Evolutionary conservation across 2,329 filamentous ascomycete genomes (phyloP), one percentile per base, ranked within the genome.

Genomic region (Pseudogymnoascus sp.): DNA sequence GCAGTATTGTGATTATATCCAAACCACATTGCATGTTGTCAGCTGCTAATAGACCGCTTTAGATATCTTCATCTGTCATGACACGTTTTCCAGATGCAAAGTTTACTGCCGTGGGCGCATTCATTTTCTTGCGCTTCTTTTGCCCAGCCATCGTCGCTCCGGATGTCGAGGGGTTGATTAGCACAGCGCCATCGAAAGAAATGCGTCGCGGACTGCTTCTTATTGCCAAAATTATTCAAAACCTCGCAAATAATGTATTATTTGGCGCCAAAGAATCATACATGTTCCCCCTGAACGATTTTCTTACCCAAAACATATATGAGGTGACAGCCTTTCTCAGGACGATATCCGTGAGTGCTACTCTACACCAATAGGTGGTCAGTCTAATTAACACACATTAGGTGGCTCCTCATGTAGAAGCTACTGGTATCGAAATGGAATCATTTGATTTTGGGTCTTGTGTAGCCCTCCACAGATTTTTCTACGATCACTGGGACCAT

Each of bases 401-500:
- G 81, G 78, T 82, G 0, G 77, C 80, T 5, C 80, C 83, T 1
- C 76, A 79, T n/a, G 72, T 74, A 7, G 63, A 79, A 0, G 80
- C 84, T 13, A 73, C 75, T 5, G 67, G 71, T 13, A 71, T 76
- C 40, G 74, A 74, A 42, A 72, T 74, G 3, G 83, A 87, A 64
- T 81, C 82, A 1, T 87, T 87, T 65, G 87, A 89, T 71, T 88
- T 89, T 70, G 86, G 87, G 33, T 88, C 86, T n/a, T 87, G 86
- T 65, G 86, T 89, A 21, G 82, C 86, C 1, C 76, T 89, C 13
- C 87, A 89, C 73, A 78, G 86, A 42, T 89, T 88, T 68, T 74
- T 89, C 10, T 89, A 89, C 69, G 87, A 89, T 65, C 85, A 89
- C 66, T 88, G 86, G 86, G 87, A 89, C 66, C 84, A 87, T 66